Evolutionary conservation across 257 asterid species (phyloP).

Genomic region (Capsicum chinense): DNA sequence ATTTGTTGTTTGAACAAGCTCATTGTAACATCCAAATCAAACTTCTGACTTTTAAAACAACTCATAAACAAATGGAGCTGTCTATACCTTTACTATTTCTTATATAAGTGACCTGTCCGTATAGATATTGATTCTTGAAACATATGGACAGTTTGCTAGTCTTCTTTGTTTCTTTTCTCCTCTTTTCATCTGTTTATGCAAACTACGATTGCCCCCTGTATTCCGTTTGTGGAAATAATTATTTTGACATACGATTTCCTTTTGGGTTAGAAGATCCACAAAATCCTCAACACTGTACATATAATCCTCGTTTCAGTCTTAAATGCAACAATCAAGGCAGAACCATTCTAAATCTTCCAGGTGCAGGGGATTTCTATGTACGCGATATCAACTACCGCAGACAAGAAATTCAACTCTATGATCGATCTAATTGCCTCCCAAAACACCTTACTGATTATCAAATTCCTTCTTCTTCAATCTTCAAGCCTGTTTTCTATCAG

Average conservation of each 20-base stretch:
- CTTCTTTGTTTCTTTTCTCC: slow-evolving; percentile 1
- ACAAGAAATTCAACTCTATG: slow-evolving; percentile 36
- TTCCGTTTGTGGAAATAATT: slow-evolving; percentile 28
- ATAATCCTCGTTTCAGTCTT: slow-evolving; percentile 21
- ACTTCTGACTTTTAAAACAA: slow-evolving; percentile 18
- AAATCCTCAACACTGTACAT: slow-evolving; percentile 3
- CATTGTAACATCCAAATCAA: not conserved
- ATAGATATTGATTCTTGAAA: slow-evolving; percentile 14
- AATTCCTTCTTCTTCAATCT: slow-evolving; percentile 12
- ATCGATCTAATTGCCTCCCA: slow-evolving; percentile 43
- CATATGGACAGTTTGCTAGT: slow-evolving; percentile 12
- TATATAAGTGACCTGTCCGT: not conserved
- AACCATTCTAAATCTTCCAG: slow-evolving; percentile 26
- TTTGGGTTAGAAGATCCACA: slow-evolving; percentile 20
- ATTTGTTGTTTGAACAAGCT: not conserved
- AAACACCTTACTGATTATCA: slow-evolving; percentile 25
- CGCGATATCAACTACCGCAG: slow-evolving; percentile 28
- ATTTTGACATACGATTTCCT: slow-evolving; percentile 31
- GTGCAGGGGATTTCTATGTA: slow-evolving; percentile 29
- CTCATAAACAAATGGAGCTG: not conserved
- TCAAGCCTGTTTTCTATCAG: slow-evolving; percentile 22
- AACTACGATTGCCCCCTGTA: slow-evolving; percentile 41
- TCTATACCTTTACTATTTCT: not conserved
- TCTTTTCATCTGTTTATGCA: slow-evolving; percentile 37
- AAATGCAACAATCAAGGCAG: slow-evolving; percentile 5